These are phyloP conservation scores for Echeveria elegans DNA, from an alignment of 164 flowering plant genomes.

Conservation along the genomic window DNA sequence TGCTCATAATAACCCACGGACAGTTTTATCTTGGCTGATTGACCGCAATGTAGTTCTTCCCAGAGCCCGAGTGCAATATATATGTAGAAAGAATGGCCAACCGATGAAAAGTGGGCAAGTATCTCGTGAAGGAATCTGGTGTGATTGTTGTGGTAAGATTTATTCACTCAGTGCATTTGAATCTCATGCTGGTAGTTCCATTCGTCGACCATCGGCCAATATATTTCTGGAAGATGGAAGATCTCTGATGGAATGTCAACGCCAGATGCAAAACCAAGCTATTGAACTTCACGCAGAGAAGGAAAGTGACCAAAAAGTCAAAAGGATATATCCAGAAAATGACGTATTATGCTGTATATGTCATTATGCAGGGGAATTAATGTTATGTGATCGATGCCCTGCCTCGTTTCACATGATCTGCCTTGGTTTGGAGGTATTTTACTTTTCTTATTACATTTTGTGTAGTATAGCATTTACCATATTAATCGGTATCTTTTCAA, in stretches of 20 bases:
- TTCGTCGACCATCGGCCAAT: conserved; percentile 38
- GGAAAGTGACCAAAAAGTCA: conserved; percentile 15
- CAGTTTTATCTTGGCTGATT: conserved; percentile 71
- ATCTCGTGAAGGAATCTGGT: conserved; percentile 67
- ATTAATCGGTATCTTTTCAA: background rate
- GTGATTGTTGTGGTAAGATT: conserved; percentile 60
- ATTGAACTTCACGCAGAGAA: conserved; percentile 10
- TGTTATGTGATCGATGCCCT: conserved; percentile 81
- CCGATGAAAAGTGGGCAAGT: conserved; percentile 43
- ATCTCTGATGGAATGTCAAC: conserved; percentile 70
- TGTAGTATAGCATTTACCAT: background rate
- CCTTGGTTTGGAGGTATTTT: conserved; percentile 55
- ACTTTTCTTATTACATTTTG: conserved; percentile 1
- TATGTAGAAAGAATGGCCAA: conserved; percentile 15
- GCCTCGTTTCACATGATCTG: conserved; percentile 71
- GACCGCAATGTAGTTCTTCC: conserved; percentile 59
- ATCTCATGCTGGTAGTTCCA: conserved; percentile 59
- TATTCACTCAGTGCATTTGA: conserved; percentile 45
- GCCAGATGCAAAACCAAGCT: conserved; percentile 22
- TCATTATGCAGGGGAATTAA: conserved; percentile 67
- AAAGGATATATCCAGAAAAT: conserved; percentile 17
- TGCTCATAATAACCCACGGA: conserved; percentile 30
- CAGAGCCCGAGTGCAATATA: conserved; percentile 46
- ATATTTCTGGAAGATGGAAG: conserved; percentile 75
- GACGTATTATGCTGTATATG: conserved; percentile 72